Base-by-base conservation (phyloP, 1,284 basidiomycete species). In the Schizopora paradoxa region DNA sequence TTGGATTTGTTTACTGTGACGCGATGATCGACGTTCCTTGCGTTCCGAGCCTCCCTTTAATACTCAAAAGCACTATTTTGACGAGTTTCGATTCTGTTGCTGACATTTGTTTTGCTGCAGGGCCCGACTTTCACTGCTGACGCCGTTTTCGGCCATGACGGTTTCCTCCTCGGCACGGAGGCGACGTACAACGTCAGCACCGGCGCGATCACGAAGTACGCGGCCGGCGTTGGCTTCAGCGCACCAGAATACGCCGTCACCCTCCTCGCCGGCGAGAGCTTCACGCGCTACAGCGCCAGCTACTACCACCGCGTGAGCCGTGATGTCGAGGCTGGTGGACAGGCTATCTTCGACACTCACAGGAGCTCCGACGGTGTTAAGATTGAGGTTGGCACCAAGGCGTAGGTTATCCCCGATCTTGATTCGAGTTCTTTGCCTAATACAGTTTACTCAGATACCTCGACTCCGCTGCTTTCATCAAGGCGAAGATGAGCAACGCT, bases 401-500 rank as follows among this genome's bases (percentile, higher is more conserved):
- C 87, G 85, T 89, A 59, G 66, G 86, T 76, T n/a, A n/a, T n/a
- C n/a, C n/a, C n/a, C n/a, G n/a, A n/a, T n/a, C 14, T 34, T 39
- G 31, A 26, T 26, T 22, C 13, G 33, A 35, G 14, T 13, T 45
- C 25, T 6, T 22, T 39, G 38, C 38, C 19, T 6, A 27, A n/a
- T 33, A 27, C 23, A 29, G 27, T 47, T 32, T 37, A 41, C 41
- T 27, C 51, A 86, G 82, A 45, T 86, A 86, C 73, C 83, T 95
- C 55, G 92, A 96, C 73, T 70, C 77, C 46, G 84, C 91, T 58
- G 86, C 92, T 18, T 96, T 91, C 63, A 77, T 96, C 74, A 96
- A 99, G 81, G 91, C 92, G 61, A 99, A 99, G 82, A 95, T 99
- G 74, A 97, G 96, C 84, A 95, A 95, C 74, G 68, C 82, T 55